phyloP scores from a whole-genome alignment of 495 filamentous ascomycete species.

The Aspergillus coremiiformis region DNA sequence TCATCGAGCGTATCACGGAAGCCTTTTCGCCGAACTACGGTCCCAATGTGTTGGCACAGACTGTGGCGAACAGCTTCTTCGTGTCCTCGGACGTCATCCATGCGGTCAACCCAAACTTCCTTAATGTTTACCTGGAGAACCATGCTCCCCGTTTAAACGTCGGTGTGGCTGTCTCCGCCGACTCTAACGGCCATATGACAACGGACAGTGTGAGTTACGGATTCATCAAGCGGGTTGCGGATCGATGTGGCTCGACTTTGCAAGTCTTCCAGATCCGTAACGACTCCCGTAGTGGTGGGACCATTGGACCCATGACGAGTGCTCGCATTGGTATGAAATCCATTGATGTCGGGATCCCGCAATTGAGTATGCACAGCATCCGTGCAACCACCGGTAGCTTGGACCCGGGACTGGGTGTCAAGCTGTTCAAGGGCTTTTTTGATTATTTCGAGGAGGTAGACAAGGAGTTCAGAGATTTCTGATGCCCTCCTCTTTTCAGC shows the following conservation, averaged over 20 bases:
- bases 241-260: slow-evolving; percentile 57
- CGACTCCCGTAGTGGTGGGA: slow-evolving; percentile 79
- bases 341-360: slow-evolving; percentile 84
- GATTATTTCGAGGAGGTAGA: slow-evolving; percentile 85
- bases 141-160: slow-evolving; percentile 87
- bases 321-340: slow-evolving; percentile 73
- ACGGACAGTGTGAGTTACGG: slow-evolving; percentile 76
- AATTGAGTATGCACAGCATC: slow-evolving; percentile 92
- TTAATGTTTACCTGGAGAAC: slow-evolving; percentile 67
- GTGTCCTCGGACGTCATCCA: slow-evolving; percentile 91
- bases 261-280: slow-evolving; percentile 96
- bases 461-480: slow-evolving; percentile 61
- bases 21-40: slow-evolving; percentile 51
- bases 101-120: slow-evolving; percentile 91
- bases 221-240: slow-evolving; percentile 66
- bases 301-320: slow-evolving; percentile 89
- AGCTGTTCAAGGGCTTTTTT: slow-evolving; percentile 84
- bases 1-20: slow-evolving; percentile 75
- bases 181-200: slow-evolving; percentile 88
- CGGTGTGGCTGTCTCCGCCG: slow-evolving; percentile 75
- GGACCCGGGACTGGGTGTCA: slow-evolving; percentile 84
- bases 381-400: slow-evolving; percentile 79
- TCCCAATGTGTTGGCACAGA: slow-evolving; percentile 67
- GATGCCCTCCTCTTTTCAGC: not conserved
- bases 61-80: slow-evolving; percentile 88